These are phyloP conservation scores for Pythium phragmitis DNA, from an alignment of 352 stramenopile species.

Conservation along the genomic window DNA sequence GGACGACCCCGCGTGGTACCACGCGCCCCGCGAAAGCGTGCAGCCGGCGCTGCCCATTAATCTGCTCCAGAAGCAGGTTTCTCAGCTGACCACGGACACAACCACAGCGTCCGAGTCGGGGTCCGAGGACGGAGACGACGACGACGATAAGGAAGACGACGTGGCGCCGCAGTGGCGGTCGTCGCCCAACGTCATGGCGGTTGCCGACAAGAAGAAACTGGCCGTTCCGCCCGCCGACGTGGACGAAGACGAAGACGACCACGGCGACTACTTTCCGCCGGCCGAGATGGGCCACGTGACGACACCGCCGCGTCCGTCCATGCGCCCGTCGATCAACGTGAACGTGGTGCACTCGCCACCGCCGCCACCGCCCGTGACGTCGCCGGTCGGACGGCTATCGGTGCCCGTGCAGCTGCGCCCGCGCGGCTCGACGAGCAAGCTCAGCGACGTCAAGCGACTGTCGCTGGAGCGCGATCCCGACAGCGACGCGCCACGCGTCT, in stretches of 20 bases:
- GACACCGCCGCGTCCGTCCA: slow-evolving; percentile 7
- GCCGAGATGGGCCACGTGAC: slow-evolving; percentile 13
- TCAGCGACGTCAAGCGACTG: slow-evolving; percentile 32
- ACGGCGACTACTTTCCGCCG: slow-evolving; percentile 24
- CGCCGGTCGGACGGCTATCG: slow-evolving; percentile 11
- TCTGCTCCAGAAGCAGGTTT: slow-evolving; percentile 61
- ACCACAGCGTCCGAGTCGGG: slow-evolving; percentile 20
- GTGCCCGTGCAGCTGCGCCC: slow-evolving; percentile 26
- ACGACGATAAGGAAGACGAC: slow-evolving; percentile 1
- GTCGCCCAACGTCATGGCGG: slow-evolving; percentile 5
- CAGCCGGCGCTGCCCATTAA: slow-evolving; percentile 51
- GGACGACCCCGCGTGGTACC: slow-evolving; percentile 73
- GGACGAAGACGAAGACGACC: slow-evolving; percentile 30
- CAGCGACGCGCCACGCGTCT: slow-evolving; percentile 19
- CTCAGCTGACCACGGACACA: slow-evolving; percentile 4
- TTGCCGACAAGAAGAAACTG: background rate
- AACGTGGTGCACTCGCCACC: slow-evolving; percentile 4
- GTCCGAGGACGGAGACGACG: slow-evolving; percentile 4
- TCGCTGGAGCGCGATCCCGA: slow-evolving; percentile 26
- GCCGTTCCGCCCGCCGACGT: slow-evolving; percentile 18
- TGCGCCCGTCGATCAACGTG: slow-evolving; percentile 9
- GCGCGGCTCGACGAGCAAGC: slow-evolving; percentile 36
- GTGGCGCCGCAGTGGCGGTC: slow-evolving; percentile 19
- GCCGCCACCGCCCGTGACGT: background rate
- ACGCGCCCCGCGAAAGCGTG: slow-evolving; percentile 52